phyloP scores from a whole-genome alignment of 352 stramenopile species.

The Phytopythium boreale region DNA sequence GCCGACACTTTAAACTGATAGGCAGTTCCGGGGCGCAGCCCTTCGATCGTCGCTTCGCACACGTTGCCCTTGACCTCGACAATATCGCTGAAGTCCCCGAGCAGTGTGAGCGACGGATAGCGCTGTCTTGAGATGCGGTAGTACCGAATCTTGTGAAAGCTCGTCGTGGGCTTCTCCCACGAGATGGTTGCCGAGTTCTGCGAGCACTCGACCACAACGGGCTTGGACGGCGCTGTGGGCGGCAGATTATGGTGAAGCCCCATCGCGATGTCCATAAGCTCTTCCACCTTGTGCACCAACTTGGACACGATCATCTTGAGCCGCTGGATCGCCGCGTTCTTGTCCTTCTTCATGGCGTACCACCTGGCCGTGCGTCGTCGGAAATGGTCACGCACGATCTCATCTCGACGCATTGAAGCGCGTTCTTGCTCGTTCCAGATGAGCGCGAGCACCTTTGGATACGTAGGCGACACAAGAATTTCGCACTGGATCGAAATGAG shows the following conservation, averaged over 20 bases:
- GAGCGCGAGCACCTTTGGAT: constrained; percentile 52
- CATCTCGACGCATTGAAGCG: constrained; percentile 44
- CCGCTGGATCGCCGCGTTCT: constrained; percentile 74
- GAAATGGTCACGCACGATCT: constrained; percentile 67
- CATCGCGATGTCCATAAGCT: constrained; percentile 88
- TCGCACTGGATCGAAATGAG: constrained; percentile 85
- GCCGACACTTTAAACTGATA: constrained; percentile 88
- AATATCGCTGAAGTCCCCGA: constrained; percentile 80
- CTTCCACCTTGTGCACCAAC: constrained; percentile 85
- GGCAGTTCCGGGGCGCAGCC: constrained; percentile 68
- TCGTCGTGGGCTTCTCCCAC: constrained; percentile 61
- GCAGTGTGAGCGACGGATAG: constrained; percentile 77
- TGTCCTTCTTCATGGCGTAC: constrained; percentile 81
- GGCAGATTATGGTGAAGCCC: constrained; percentile 81
- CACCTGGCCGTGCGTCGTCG: constrained; percentile 64
- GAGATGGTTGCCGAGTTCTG: constrained; percentile 77
- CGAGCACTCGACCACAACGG: constrained; percentile 45
- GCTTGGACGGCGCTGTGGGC: constrained; percentile 68
- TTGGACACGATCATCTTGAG: constrained; percentile 88
- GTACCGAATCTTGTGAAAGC: constrained; percentile 75
- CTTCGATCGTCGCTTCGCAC: constrained; percentile 62
- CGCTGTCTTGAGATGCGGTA: constrained; percentile 81
- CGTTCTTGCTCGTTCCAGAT: constrained; percentile 47
- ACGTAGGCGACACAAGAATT: constrained; percentile 58
- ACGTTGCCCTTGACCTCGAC: constrained; percentile 65